Evolutionary conservation across 2,329 filamentous ascomycete species (phyloP).

Genomic region (Fusarium verticillioides): DNA sequence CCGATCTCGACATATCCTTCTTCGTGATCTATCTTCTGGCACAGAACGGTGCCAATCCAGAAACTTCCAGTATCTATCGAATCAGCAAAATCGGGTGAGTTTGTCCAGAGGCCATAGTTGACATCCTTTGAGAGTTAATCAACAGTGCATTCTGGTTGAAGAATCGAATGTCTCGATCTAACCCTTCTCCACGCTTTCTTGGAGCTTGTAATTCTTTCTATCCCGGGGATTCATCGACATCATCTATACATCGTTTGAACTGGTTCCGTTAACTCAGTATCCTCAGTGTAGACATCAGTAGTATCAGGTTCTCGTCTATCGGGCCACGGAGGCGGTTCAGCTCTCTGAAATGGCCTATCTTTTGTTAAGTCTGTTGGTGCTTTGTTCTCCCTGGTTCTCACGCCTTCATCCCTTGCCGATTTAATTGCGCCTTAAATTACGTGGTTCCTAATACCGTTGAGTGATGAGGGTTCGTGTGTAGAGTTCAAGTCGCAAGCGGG

Average conservation of each 20-base stretch:
- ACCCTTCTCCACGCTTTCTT: not conserved
- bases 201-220: not conserved
- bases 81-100: not conserved
- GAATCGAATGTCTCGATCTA: not conserved
- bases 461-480: not conserved
- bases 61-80: not conserved
- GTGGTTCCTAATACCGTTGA: not conserved
- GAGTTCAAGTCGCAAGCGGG: not conserved
- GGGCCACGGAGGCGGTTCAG: not conserved
- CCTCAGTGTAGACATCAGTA: constrained; percentile 1
- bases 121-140: not conserved
- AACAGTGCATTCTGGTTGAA: not conserved
- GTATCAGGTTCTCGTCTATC: not conserved
- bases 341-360: not conserved
- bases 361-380: not conserved
- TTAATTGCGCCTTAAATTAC: not conserved
- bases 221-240: not conserved
- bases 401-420: rapidly evolving
- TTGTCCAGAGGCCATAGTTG: not conserved
- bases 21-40: not conserved
- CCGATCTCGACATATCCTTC: not conserved
- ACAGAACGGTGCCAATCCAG: not conserved
- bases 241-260: not conserved
- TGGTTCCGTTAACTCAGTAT: not conserved
- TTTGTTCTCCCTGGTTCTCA: not conserved